Evolutionary conservation across 1,284 basidiomycete species (phyloP).

Genomic region (Leccinum subfulvum): DNA sequence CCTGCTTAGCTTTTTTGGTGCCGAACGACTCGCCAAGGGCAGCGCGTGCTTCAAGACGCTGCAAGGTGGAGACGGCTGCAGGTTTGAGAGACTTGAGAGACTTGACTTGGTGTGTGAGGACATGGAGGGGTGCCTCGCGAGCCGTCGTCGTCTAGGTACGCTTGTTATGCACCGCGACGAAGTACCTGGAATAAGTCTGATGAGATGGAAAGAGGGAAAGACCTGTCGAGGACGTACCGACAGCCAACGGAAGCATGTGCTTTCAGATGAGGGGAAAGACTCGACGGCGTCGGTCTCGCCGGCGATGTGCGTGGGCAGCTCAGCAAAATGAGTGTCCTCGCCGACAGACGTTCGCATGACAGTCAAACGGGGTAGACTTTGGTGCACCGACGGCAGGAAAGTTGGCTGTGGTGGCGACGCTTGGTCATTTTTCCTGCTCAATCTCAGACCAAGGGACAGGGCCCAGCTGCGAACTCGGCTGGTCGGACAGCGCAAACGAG

Average conservation of each 20-base stretch:
- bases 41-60: slow-evolving; percentile 66
- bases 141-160: slow-evolving; percentile 66
- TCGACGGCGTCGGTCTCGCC: too few species aligned
- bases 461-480: slow-evolving; percentile 50
- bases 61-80: slow-evolving; percentile 46
- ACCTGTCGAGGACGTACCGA: slow-evolving; percentile 44
- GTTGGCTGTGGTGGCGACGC: slow-evolving; percentile 50
- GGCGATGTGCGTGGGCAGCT: slow-evolving; percentile 54
- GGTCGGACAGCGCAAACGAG: slow-evolving; percentile 46
- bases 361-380: slow-evolving; percentile 60
- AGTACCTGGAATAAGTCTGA: slow-evolving; percentile 44
- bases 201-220: slow-evolving; percentile 11
- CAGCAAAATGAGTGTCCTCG: slow-evolving; percentile 44
- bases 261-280: slow-evolving; percentile 50
- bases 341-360: slow-evolving; percentile 48
- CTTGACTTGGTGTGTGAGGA: slow-evolving; percentile 79
- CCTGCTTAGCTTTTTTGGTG: slow-evolving; percentile 87
- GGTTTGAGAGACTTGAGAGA: slow-evolving; percentile 70
- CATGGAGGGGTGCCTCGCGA: slow-evolving; percentile 70
- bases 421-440: slow-evolving; percentile 3
- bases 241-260: slow-evolving; percentile 53
- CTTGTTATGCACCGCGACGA: slow-evolving; percentile 71
- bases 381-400: slow-evolving; percentile 72
- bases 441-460: slow-evolving; percentile 55
- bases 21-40: slow-evolving; percentile 90